These are phyloP conservation scores for Cornus controversa DNA, from an alignment of 148 eudicot species.

Conservation along the genomic window DNA sequence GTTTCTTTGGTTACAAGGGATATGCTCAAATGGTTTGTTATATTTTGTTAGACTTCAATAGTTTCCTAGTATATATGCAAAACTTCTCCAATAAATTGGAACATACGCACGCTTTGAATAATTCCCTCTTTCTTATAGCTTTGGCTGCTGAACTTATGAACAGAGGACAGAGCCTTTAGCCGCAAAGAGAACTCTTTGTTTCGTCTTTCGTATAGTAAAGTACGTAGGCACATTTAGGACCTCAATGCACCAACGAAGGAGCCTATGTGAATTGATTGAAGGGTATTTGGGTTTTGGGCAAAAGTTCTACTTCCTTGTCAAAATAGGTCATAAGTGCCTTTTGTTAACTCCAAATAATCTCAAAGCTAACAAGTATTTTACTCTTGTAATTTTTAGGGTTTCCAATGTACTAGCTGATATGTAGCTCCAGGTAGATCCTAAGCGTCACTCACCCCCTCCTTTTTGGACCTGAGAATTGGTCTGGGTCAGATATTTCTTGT, in stretches of 20 bases:
- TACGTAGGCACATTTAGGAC: neutral
- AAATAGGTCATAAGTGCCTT: neutral
- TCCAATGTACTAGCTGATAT: neutral
- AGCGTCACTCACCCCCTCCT: neutral
- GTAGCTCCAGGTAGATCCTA: neutral
- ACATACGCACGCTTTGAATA: too few relatives aligned
- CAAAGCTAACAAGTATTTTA: neutral
- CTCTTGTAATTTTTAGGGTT: neutral
- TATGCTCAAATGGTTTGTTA: neutral
- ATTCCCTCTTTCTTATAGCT: too few relatives aligned
- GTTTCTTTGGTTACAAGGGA: neutral
- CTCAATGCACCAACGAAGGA: neutral
- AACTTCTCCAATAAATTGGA: neutral
- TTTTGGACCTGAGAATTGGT: too few relatives aligned
- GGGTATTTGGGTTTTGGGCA: neutral
- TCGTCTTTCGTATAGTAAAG: too few relatives aligned
- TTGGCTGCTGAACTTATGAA: too few relatives aligned
- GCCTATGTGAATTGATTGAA: neutral
- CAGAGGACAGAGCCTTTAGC: too few relatives aligned
- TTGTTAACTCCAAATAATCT: neutral
- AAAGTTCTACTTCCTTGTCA: neutral
- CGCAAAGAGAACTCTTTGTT: too few relatives aligned
- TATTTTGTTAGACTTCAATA: neutral
- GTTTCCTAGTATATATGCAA: neutral
- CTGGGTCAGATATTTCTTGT: too few relatives aligned